phyloP scores from a whole-genome alignment of 1,284 basidiomycete species.

The Puccinia hordei region DNA sequence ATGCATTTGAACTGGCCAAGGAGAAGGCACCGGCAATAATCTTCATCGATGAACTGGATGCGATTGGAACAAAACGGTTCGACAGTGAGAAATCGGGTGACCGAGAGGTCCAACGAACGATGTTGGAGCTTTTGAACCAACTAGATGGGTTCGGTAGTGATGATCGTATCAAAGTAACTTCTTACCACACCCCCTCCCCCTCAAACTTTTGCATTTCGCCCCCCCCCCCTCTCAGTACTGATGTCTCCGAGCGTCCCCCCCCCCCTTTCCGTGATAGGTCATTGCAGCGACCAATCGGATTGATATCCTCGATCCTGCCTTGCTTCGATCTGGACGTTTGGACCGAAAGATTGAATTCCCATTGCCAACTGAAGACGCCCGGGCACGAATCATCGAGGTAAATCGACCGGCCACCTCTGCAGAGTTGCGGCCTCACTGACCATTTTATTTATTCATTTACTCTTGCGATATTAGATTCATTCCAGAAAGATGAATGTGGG shows the following conservation, averaged over 20 bases:
- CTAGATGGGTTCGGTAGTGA: constrained; percentile 83
- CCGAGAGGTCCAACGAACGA: constrained; percentile 97
- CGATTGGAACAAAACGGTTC: constrained; percentile 97
- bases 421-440: not conserved
- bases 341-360: constrained; percentile 82
- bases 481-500: constrained; percentile 89
- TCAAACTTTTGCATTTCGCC: not conserved
- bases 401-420: not conserved
- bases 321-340: constrained; percentile 73
- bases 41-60: constrained; percentile 99
- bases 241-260: constrained; percentile 38
- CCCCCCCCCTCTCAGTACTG: not conserved
- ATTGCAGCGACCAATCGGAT: constrained; percentile 99
- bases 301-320: constrained; percentile 85
- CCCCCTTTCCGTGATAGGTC: constrained; percentile 68
- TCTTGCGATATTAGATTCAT: constrained; percentile 64
- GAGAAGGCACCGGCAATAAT: constrained; percentile 98
- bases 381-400: constrained; percentile 70
- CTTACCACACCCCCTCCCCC: not conserved
- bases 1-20: constrained; percentile 94
- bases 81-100: constrained; percentile 97
- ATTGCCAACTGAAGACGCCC: constrained; percentile 72
- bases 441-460: not conserved
- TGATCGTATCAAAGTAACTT: constrained; percentile 84
- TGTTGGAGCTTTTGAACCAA: constrained; percentile 95